phyloP scores from a whole-genome alignment of 306 rosid species.

The Sesbania bispinosa region DNA sequence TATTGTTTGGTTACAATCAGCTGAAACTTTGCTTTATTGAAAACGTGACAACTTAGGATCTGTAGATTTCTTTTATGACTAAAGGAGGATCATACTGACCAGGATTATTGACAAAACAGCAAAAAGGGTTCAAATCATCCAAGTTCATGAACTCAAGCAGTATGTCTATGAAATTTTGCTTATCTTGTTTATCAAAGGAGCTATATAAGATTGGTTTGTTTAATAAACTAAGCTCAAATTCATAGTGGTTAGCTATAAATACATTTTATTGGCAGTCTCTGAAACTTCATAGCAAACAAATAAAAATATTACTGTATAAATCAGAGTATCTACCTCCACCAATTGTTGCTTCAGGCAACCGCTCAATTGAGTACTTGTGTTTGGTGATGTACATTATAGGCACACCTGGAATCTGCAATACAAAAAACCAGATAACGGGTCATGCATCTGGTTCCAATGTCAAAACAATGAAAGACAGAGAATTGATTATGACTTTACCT shows the following conservation, averaged over 20 bases:
- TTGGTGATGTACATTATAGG: conserved; percentile 90
- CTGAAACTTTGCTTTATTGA: neutral
- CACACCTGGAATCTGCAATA: conserved; percentile 82
- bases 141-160: too few relatives aligned
- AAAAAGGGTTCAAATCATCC: neutral
- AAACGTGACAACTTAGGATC: neutral
- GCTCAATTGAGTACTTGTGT: conserved; percentile 82
- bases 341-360: conserved; percentile 91
- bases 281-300: neutral
- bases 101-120: neutral
- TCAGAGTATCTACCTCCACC: conserved; percentile 70
- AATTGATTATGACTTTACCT: conserved; percentile 44
- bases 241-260: neutral
- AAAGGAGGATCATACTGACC: neutral
- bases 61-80: neutral
- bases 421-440: conserved; percentile 11
- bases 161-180: neutral
- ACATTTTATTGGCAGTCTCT: neutral
- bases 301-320: neutral
- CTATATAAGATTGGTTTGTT: neutral
- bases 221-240: neutral
- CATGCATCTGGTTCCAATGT: neutral
- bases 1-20: too few relatives aligned
- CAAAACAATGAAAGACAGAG: neutral
- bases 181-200: neutral